Base-by-base conservation (phyloP, 1,284 basidiomycete species). In the Moesziomyces aphidis region DNA sequence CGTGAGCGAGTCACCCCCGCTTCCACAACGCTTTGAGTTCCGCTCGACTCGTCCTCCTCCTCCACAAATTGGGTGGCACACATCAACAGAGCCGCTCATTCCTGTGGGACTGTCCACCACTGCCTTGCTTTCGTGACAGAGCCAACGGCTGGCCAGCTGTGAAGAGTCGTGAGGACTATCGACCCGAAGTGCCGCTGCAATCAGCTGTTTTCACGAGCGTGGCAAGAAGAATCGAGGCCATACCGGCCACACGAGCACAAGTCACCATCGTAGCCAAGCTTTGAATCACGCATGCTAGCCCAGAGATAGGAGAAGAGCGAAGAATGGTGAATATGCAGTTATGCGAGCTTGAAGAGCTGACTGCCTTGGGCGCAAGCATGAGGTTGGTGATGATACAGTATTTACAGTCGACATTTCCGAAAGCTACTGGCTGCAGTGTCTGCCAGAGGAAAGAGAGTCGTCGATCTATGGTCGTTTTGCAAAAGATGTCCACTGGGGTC, bases 341-440 rank as follows among this genome's bases (percentile, higher is more conserved):
- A 56, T 42, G 31, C 44, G 24, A 42, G 22, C 9, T 46, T 42
- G 39, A 36, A 42, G 24, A 23, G n/a, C 45, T 9, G 21, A 10
- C 49, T 24, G 50, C 8, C 15, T 31, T 53, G 23, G 26, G 15
- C 15, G 39, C 39, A 42, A 19, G 39, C 39, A n/a, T 19, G 39
- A 19, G 17, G 39, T 19, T 55, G 53, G 24, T 63, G 67, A 4
- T 64, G 34, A 19, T 70, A 70, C 61, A 70, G 22, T 70, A 63
- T 61, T 60, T 61, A 60, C 67, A 64, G 31, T 26, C 24, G 31
- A 50, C 52, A 31, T 23, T 28, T 21, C 19, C 10, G 13, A 17
- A n/a, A 8, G 2, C 15, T 19, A 8, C 31, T 23, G 23, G 44
- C 44, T 46, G 44, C 2, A 46, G 44, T 21, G 4, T 8, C 21